phyloP scores from a whole-genome alignment of 371 early-diverging fungal species.

The Mortierella sp. region DNA sequence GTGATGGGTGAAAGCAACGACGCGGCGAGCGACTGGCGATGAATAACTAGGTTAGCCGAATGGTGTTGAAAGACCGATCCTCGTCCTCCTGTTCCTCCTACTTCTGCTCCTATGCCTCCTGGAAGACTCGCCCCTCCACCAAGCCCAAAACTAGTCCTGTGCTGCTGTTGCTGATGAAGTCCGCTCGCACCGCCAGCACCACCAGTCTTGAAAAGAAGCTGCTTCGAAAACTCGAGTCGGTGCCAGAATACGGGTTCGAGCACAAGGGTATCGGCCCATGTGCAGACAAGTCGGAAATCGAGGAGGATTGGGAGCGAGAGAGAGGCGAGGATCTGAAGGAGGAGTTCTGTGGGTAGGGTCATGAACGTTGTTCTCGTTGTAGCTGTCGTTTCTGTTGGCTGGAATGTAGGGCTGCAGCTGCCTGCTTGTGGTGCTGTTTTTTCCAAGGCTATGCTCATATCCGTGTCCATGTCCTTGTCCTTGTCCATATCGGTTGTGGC shows the following conservation, averaged over 20 bases:
- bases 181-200: background rate
- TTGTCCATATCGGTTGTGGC: background rate
- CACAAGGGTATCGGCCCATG: slow-evolving; percentile 14
- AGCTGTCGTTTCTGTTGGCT: background rate
- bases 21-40: slow-evolving; percentile 22
- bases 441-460: background rate
- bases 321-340: slow-evolving; percentile 22
- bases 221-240: slow-evolving; percentile 31
- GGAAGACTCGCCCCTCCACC: background rate
- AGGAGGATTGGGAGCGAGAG: slow-evolving; percentile 12
- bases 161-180: background rate
- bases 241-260: slow-evolving; percentile 45
- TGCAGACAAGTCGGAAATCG: slow-evolving; percentile 32
- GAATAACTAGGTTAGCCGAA: slow-evolving; percentile 29
- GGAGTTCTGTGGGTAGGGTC: slow-evolving; percentile 31
- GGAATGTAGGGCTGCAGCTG: background rate
- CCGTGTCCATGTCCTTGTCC: background rate
- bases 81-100: background rate
- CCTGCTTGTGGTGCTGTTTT: background rate
- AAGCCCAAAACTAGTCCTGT: background rate
- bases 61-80: background rate
- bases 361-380: background rate
- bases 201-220: slow-evolving; percentile 15
- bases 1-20: background rate
- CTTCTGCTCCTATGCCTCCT: background rate